Conservation (phyloP, 75 land plant species). For the Picea sitchensis region DNA sequence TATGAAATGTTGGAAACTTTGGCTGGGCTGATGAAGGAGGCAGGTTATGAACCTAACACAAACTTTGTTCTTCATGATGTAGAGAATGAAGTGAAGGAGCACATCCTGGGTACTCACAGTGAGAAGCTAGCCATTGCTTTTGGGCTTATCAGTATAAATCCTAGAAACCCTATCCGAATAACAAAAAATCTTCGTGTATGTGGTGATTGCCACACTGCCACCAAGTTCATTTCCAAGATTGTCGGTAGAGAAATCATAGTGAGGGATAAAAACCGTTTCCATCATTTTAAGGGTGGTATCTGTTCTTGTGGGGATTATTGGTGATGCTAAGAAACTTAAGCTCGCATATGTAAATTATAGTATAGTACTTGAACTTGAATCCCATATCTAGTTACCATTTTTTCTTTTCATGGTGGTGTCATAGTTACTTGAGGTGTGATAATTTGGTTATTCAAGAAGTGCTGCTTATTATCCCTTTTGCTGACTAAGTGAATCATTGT, state of each 20-base stretch:
- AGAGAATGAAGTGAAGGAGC: conserved; percentile 20
- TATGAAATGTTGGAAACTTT: conserved; percentile 14
- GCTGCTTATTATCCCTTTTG: too few relatives aligned
- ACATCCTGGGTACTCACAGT: conserved; percentile 18
- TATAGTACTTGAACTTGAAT: too few relatives aligned
- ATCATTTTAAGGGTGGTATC: conserved; percentile 19
- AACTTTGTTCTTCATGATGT: conserved; percentile 16
- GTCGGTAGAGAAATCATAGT: conserved; percentile 18
- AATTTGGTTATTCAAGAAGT: too few relatives aligned
- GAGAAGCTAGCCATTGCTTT: conserved; percentile 26
- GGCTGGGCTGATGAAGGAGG: conserved; percentile 9
- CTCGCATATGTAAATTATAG: too few relatives aligned
- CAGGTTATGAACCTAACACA: conserved; percentile 19
- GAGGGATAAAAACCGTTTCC: conserved; percentile 20
- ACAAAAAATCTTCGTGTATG: conserved; percentile 23
- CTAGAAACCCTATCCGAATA: conserved; percentile 10
- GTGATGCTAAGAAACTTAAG: not conserved
- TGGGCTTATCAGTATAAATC: conserved; percentile 17
- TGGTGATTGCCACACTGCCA: conserved; percentile 23
- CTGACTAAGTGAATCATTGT: too few relatives aligned
- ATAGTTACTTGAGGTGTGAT: too few relatives aligned
- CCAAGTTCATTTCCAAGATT: conserved; percentile 15
- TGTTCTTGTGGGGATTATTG: conserved; percentile 28
- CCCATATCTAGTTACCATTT: too few relatives aligned
- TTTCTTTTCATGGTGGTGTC: too few relatives aligned